A percentile compares a stretch with the other conserved stretches of the same genome.
Conservation (phyloP, 768 basidiomycete species). For the Tylopilus sp. region DNA sequence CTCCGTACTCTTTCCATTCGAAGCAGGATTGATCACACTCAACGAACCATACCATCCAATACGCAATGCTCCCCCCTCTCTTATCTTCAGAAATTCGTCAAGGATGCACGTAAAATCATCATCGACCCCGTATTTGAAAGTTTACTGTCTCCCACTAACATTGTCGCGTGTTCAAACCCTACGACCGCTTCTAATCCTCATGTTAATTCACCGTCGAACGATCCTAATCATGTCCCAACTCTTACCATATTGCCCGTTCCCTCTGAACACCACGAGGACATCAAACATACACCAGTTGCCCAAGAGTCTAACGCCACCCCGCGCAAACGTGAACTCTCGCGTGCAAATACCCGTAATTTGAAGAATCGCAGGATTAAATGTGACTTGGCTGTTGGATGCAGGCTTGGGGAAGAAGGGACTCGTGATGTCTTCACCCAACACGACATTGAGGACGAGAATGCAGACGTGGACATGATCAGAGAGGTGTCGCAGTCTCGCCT, state of each 20-base stretch:
- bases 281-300: slow-evolving; percentile 3
- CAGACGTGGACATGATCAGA: slow-evolving; percentile 53
- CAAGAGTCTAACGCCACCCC: slow-evolving; percentile 17
- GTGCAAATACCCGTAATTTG: slow-evolving; percentile 51
- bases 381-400: slow-evolving; percentile 32
- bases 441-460: slow-evolving; percentile 59
- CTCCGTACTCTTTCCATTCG: slow-evolving; percentile 46
- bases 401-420: slow-evolving; percentile 25
- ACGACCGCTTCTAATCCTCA: slow-evolving; percentile 26
- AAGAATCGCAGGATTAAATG: slow-evolving; percentile 48
- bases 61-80: slow-evolving; percentile 47
- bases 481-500: slow-evolving; percentile 29
- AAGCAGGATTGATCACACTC: slow-evolving; percentile 35
- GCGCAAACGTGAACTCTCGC: slow-evolving; percentile 41
- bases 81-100: slow-evolving; percentile 56
- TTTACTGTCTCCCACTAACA: slow-evolving; percentile 17
- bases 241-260: slow-evolving; percentile 23
- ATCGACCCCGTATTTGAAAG: slow-evolving; percentile 42
- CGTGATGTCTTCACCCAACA: slow-evolving; percentile 51
- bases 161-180: slow-evolving; percentile 23
- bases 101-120: slow-evolving; percentile 45
- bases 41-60: slow-evolving; percentile 37
- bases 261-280: slow-evolving; percentile 31
- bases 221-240: slow-evolving; percentile 15
- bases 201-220: slow-evolving; percentile 21